Percentiles rank a stretch among this genome's conserved stretches.
Evolutionary conservation across 2,329 filamentous ascomycete species (phyloP).

Genomic region (Stagonosporopsis chrysanthemi): DNA sequence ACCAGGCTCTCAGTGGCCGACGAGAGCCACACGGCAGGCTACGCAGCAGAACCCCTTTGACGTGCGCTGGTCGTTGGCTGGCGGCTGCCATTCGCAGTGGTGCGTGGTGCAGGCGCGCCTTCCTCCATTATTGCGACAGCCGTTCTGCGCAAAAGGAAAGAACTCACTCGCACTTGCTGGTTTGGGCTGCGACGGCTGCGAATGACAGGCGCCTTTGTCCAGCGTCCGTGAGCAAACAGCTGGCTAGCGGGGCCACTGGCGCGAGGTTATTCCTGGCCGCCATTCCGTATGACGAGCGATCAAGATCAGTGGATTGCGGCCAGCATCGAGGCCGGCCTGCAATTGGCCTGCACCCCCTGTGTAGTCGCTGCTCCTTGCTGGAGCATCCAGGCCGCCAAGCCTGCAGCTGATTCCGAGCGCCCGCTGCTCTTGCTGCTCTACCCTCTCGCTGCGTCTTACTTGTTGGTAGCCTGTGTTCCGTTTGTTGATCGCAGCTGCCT

Average conservation of each 20-base stretch:
- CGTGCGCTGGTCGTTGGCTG: conserved; percentile 7
- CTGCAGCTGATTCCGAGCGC: conserved; percentile 23
- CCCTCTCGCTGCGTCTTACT: conserved; percentile 15
- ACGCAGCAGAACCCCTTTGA: conserved; percentile 18
- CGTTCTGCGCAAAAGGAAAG: conserved; percentile 15
- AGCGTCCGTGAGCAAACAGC: conserved; percentile 29
- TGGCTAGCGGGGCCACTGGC: conserved; percentile 30
- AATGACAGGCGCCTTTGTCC: conserved; percentile 21
- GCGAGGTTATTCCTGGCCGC: conserved; percentile 28
- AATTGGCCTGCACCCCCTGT: conserved; percentile 35
- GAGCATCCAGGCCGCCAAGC: conserved; percentile 21
- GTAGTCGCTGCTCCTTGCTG: conserved; percentile 41
- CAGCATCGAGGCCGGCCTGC: conserved; percentile 17
- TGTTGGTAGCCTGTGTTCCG: conserved; percentile 8
- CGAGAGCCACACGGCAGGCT: conserved; percentile 21
- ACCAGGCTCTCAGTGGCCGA: conserved; percentile 20
- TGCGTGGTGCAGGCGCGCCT: conserved; percentile 15
- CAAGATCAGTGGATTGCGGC: conserved; percentile 24
- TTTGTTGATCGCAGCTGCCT: conserved; percentile 10
- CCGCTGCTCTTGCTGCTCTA: conserved; percentile 12
- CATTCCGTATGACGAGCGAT: conserved; percentile 27
- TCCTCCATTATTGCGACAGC: conserved; percentile 2
- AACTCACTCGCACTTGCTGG: conserved; percentile 6
- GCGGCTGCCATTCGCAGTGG: conserved; percentile 10
- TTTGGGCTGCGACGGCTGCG: conserved; percentile 20